Conservation (phyloP, 192 early-diverging fungal species). For the Phlyctochytrium arcticum region DNA sequence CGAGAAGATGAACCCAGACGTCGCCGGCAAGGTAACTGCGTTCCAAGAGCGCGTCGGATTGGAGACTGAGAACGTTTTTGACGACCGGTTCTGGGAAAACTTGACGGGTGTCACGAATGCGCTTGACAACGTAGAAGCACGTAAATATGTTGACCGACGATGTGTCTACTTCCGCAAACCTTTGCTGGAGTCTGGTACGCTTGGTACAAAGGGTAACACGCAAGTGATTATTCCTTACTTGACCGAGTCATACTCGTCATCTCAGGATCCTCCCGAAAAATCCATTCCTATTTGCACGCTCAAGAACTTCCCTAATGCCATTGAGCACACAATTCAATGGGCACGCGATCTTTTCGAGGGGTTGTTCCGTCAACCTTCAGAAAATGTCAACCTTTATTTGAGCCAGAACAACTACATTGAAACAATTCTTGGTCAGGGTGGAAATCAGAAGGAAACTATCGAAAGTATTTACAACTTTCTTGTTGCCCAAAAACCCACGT, state of each 20-base stretch:
- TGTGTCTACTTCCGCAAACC: slow-evolving; percentile 97
- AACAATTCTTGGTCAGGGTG: slow-evolving; percentile 67
- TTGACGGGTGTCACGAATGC: slow-evolving; percentile 96
- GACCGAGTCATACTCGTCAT: slow-evolving; percentile 98
- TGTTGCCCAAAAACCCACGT: slow-evolving; percentile 73
- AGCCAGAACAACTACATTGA: slow-evolving; percentile 82
- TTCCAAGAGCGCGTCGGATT: slow-evolving; percentile 85
- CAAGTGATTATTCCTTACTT: slow-evolving; percentile 91
- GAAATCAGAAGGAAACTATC: slow-evolving; percentile 71
- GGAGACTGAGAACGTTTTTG: slow-evolving; percentile 91
- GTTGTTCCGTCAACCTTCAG: slow-evolving; percentile 83
- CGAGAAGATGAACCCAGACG: slow-evolving; percentile 86
- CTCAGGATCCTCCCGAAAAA: slow-evolving; percentile 97
- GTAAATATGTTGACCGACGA: slow-evolving; percentile 94
- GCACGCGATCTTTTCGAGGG: slow-evolving; percentile 96
- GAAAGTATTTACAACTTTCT: slow-evolving; percentile 67
- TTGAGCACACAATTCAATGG: slow-evolving; percentile 91
- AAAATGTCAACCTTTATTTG: slow-evolving; percentile 93
- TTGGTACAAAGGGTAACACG: slow-evolving; percentile 99
- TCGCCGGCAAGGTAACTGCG: slow-evolving; percentile 65
- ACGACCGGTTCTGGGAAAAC: slow-evolving; percentile 84
- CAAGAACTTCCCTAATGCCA: slow-evolving; percentile 93
- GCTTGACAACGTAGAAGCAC: slow-evolving; percentile 96
- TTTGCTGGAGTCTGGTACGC: slow-evolving; percentile 93
- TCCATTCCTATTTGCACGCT: slow-evolving; percentile 96